Conservation (phyloP, 441 rosid species). For the Erodium trifolium region DNA sequence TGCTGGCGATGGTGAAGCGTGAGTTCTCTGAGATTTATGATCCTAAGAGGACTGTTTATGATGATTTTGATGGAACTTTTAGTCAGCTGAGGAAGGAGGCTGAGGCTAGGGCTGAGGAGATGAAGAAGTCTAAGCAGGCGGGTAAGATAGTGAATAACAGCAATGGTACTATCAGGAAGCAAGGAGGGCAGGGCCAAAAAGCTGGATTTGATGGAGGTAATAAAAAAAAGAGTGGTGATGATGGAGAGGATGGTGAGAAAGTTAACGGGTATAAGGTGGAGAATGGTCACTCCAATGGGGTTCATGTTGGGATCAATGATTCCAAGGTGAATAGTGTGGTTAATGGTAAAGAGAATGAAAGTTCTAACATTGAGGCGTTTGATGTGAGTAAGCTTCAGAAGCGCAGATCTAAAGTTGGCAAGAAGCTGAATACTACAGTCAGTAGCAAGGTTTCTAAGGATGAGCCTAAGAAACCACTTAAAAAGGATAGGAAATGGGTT, state of each 20-base stretch:
- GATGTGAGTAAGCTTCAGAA: slow-evolving; percentile 89
- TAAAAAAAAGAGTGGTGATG: slow-evolving; percentile 38
- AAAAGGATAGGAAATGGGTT: slow-evolving; percentile 47
- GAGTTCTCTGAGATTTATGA: slow-evolving; percentile 72
- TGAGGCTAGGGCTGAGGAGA: slow-evolving; percentile 77
- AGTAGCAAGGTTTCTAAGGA: slow-evolving; percentile 57
- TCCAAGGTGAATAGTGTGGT: slow-evolving; percentile 39
- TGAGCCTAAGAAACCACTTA: slow-evolving; percentile 64
- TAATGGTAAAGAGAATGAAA: slow-evolving; percentile 73
- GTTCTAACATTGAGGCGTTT: slow-evolving; percentile 62
- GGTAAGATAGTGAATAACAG: slow-evolving; percentile 40
- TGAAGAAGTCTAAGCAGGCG: slow-evolving; percentile 57
- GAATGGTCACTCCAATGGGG: slow-evolving; percentile 57
- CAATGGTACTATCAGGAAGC: slow-evolving; percentile 32
- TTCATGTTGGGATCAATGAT: slow-evolving; percentile 30
- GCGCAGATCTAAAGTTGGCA: slow-evolving; percentile 64
- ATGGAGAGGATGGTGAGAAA: slow-evolving; percentile 43
- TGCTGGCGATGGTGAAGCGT: slow-evolving; percentile 66
- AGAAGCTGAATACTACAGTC: slow-evolving; percentile 57
- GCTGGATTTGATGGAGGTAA: slow-evolving; percentile 56
- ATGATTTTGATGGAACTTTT: slow-evolving; percentile 68
- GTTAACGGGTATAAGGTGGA: slow-evolving; percentile 39
- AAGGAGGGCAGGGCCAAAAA: slow-evolving; percentile 42
- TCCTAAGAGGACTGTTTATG: slow-evolving; percentile 48
- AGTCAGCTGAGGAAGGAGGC: slow-evolving; percentile 93